Conservation (phyloP, 2,329 filamentous ascomycete genomes). For the Fusarium sp. region DNA sequence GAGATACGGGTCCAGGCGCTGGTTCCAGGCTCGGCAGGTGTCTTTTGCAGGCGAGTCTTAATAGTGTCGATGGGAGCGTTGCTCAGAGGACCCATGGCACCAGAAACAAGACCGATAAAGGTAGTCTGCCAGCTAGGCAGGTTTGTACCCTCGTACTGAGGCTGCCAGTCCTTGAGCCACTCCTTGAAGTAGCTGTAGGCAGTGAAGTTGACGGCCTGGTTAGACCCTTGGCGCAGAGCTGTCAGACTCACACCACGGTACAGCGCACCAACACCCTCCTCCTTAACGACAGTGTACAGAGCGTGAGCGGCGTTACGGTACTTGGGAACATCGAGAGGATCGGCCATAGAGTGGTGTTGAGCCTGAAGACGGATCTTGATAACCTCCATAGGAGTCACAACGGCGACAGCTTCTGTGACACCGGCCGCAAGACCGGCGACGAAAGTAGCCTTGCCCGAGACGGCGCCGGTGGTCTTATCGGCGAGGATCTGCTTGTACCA, state of each 20-base stretch:
- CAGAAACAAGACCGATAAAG: constrained; percentile 88
- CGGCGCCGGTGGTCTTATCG: constrained; percentile 74
- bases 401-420: constrained; percentile 94
- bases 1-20: constrained; percentile 85
- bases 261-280: constrained; percentile 89
- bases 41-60: constrained; percentile 96
- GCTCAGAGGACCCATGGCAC: constrained; percentile 94
- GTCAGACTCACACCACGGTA: constrained; percentile 96
- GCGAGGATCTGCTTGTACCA: constrained; percentile 90
- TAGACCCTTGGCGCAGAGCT: constrained; percentile 92
- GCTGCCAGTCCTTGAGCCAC: constrained; percentile 79
- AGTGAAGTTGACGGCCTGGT: constrained; percentile 99
- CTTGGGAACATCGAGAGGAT: constrained; percentile 95
- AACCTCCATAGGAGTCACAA: constrained; percentile 99
- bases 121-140: constrained; percentile 93
- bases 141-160: constrained; percentile 73
- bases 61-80: constrained; percentile 99
- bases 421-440: constrained; percentile 89
- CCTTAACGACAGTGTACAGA: constrained; percentile 88
- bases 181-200: constrained; percentile 96
- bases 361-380: constrained; percentile 99
- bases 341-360: constrained; percentile 97
- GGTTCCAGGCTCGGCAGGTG: constrained; percentile 84
- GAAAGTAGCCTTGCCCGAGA: constrained; percentile 80
- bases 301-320: constrained; percentile 93